phyloP scores from a whole-genome alignment of 2,329 filamentous ascomycete species.

The Epicoccum sorghinum region DNA sequence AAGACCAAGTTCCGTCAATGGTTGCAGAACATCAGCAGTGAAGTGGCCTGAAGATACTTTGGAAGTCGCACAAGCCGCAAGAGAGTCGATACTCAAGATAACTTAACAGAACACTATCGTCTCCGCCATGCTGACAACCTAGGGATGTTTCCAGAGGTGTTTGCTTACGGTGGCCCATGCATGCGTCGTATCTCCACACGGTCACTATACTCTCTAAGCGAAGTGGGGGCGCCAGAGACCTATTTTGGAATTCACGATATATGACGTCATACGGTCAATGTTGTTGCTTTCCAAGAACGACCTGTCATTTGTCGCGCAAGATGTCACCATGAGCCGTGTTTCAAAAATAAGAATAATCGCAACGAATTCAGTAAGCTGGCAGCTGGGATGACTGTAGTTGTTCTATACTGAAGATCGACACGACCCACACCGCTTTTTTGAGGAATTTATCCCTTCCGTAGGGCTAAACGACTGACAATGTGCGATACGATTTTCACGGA shows the following conservation, averaged over 20 bases:
- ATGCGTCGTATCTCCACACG: constrained; percentile 27
- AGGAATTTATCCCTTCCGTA: neutral
- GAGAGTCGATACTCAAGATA: too few relatives aligned
- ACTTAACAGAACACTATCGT: neutral
- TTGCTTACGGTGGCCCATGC: constrained; percentile 16
- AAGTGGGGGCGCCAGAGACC: constrained; percentile 6
- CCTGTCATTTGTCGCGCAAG: neutral
- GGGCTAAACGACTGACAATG: neutral
- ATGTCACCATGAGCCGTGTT: neutral
- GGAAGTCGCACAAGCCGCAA: too few relatives aligned
- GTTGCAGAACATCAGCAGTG: too few relatives aligned
- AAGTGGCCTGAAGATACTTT: too few relatives aligned
- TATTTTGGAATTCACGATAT: constrained; percentile 25
- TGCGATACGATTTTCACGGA: neutral
- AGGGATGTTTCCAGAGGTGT: too few relatives aligned
- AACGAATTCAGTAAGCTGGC: too few relatives aligned
- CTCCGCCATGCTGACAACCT: neutral
- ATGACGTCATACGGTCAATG: constrained; percentile 30
- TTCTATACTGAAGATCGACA: constrained; percentile 3
- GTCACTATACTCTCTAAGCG: constrained; percentile 20
- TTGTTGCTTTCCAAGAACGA: constrained; percentile 2
- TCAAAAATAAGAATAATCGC: too few relatives aligned
- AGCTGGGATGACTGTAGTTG: neutral
- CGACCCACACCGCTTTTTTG: constrained; percentile 21
- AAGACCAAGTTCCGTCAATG: too few relatives aligned